Conservation (phyloP, 768 basidiomycete species). For the Phlebiopsis flavidoalba region DNA sequence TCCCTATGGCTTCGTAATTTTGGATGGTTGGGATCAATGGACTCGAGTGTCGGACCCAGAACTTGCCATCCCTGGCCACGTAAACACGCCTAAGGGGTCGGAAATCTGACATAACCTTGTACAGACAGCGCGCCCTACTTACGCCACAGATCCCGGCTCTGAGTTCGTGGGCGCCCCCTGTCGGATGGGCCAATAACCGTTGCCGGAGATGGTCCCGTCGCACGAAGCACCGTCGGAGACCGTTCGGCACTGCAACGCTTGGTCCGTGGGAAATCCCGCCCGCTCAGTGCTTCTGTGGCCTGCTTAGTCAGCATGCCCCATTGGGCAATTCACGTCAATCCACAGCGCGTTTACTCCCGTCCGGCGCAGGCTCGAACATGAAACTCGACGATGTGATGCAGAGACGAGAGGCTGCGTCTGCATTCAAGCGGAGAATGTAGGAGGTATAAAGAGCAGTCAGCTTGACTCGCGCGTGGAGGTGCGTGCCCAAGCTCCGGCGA, state of each 20-base stretch:
- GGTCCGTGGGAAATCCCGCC: neutral
- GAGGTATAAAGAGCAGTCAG: too few relatives aligned
- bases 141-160: neutral
- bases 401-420: too few relatives aligned
- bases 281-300: neutral
- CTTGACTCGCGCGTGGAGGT: too few relatives aligned
- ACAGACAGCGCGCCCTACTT: neutral
- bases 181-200: neutral
- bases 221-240: neutral
- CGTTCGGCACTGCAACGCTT: neutral
- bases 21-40: neutral
- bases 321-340: neutral
- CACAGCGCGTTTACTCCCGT: neutral
- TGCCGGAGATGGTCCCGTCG: neutral
- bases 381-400: too few relatives aligned
- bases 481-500: too few relatives aligned
- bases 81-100: neutral
- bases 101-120: neutral
- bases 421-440: too few relatives aligned
- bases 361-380: neutral
- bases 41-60: conserved; percentile 1
- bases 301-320: neutral
- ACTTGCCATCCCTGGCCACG: neutral
- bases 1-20: neutral
- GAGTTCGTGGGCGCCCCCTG: neutral